These are phyloP conservation scores for Angophora floribunda DNA, from an alignment of 345 rosid species.

Conservation along the genomic window DNA sequence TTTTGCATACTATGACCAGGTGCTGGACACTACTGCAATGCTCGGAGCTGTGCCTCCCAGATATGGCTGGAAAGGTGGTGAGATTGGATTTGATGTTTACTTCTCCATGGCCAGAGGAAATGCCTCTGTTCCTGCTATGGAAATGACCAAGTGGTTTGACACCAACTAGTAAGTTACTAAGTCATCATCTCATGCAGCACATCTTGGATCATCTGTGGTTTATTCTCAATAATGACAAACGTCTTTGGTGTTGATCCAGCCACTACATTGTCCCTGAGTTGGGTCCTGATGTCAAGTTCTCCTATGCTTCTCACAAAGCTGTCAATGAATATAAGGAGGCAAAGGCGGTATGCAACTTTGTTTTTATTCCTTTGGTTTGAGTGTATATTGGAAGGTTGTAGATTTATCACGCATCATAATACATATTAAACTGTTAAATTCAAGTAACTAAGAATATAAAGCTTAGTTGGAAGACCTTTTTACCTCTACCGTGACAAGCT, in stretches of 20 bases:
- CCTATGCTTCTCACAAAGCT: slow-evolving; percentile 97
- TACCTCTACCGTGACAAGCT: neutral
- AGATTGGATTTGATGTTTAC: slow-evolving; percentile 74
- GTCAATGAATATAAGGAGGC: slow-evolving; percentile 93
- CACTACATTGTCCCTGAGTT: slow-evolving; percentile 94
- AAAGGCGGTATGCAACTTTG: slow-evolving; percentile 51
- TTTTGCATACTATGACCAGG: slow-evolving; percentile 82
- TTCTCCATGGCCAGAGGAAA: slow-evolving; percentile 99
- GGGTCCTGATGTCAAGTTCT: slow-evolving; percentile 88
- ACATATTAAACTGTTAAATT: neutral
- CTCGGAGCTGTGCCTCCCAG: slow-evolving; percentile 93
- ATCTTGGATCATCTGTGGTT: neutral
- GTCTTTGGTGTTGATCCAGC: slow-evolving; percentile 26
- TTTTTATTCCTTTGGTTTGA: neutral
- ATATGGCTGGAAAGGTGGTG: slow-evolving; percentile 74
- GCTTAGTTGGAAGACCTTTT: neutral
- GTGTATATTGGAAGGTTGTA: too few species aligned
- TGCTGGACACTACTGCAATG: slow-evolving; percentile 90
- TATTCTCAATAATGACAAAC: neutral
- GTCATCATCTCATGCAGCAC: neutral
- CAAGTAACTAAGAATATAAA: neutral
- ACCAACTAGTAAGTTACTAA: slow-evolving; percentile 88
- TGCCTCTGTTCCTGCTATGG: slow-evolving; percentile 97
- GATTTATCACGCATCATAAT: neutral
- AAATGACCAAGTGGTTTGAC: slow-evolving; percentile 99